Evolutionary conservation across 306 rosid genomes (phyloP).

Genomic region (Vigna reflexopilosa): DNA sequence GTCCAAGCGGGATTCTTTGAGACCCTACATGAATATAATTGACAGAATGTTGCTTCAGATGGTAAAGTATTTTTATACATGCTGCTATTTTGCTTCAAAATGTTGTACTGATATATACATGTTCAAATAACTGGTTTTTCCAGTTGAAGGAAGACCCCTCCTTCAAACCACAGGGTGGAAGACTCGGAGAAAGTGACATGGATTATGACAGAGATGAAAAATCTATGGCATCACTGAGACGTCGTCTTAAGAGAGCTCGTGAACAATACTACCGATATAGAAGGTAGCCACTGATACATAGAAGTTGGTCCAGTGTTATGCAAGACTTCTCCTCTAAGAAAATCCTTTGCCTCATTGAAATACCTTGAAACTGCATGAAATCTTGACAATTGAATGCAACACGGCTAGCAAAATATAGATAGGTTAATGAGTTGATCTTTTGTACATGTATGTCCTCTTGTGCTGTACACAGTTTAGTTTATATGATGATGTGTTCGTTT

Average conservation of each 20-base stretch:
- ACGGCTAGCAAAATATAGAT: conserved; percentile 24
- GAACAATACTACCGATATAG: conserved; percentile 88
- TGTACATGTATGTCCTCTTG: neutral
- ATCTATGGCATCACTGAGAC: conserved; percentile 95
- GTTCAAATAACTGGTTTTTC: conserved; percentile 38
- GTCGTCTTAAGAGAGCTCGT: conserved; percentile 78
- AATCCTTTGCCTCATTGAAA: neutral
- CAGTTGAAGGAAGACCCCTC: conserved; percentile 93
- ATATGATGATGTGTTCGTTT: neutral
- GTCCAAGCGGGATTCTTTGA: conserved; percentile 95
- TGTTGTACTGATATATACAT: conserved; percentile 12
- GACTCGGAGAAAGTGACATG: conserved; percentile 91
- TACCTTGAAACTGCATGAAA: conserved; percentile 4
- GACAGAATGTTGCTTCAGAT: conserved; percentile 76
- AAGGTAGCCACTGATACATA: conserved; percentile 60
- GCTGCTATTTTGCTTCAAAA: conserved; percentile 25
- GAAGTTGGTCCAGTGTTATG: neutral
- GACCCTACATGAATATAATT: conserved; percentile 89
- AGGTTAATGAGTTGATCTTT: conserved; percentile 11
- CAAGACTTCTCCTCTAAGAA: neutral
- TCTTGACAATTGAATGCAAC: conserved; percentile 12
- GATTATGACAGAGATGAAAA: conserved; percentile 92
- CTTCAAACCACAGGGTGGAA: conserved; percentile 98
- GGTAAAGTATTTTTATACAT: conserved; percentile 57
- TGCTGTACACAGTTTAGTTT: neutral